Evolutionary conservation across 164 flowering plant species (phyloP), one percentile per base, ranked within the genome.

Genomic region (Litsea cubeba): DNA sequence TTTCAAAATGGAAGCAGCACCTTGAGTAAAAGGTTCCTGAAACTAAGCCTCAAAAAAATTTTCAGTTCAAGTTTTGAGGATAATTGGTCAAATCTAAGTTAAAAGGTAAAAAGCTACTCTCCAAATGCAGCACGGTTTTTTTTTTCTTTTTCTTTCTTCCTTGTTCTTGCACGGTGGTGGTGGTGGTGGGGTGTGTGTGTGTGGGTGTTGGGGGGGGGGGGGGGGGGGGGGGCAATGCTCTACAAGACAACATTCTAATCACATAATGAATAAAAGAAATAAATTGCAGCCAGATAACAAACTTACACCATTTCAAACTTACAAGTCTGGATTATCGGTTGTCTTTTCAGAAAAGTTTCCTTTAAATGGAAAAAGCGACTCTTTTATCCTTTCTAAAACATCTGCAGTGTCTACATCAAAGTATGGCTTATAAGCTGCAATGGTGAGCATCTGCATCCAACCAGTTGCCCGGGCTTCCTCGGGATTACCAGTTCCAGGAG

Each of bases 381-480:
- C 94, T 81, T 81, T 91, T 50, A 96, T 90, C 80, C 98, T 92
- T 72, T 92, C 98, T 60, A 96, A 54, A 23, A 96, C 98, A 84
- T 96, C 99, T 63, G 95, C 81, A 62, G 99, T 94, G 82, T 96
- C 99, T 65, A 96, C 95, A 85, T 96, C 99, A 81, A 96, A 96
- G 79, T 91, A 96, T 66, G 93, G 94, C 78, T 86, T 90, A 83
- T 94, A 96, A 5, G 95, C 84, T 77, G 90, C 87, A 76, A 96
- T 72, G 5, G 88, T 76, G 75, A 96, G 92, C 32, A 80, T 64
- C 70, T 78, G 79, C 71, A 94, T 78, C 99, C 98, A 92, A 75
- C 99, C 98, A 79, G 89, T 74, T 63, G 84, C 81, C 79, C 86
- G 89, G 28, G 94, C 79, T 72, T 87, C 95, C 64, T 89, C 93